phyloP scores from a whole-genome alignment of 306 rosid species.

The Abrus precatorius region DNA sequence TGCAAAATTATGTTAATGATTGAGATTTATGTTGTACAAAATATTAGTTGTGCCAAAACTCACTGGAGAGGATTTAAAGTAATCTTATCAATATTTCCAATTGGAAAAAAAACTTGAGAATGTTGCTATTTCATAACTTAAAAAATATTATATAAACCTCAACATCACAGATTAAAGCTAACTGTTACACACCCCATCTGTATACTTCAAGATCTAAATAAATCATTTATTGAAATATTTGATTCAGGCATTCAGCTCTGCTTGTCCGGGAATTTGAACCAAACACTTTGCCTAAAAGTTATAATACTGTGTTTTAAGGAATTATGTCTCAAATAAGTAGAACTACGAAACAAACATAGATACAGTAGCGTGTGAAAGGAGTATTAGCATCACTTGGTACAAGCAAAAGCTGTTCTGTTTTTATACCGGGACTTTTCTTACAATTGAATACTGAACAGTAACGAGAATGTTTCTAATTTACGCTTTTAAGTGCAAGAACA shows the following conservation, averaged over 20 bases:
- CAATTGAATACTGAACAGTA: neutral
- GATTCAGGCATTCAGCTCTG: neutral
- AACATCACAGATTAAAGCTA: no score
- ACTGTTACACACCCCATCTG: no score
- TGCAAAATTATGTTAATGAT: no score
- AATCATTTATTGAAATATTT: neutral
- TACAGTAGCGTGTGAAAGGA: neutral
- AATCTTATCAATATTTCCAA: no score
- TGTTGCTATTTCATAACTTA: no score
- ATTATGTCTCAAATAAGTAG: neutral
- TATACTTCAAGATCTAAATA: neutral
- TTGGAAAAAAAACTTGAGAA: no score
- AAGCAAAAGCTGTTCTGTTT: constrained; percentile 16
- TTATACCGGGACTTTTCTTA: neutral
- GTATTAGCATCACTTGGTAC: neutral
- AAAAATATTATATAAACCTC: no score
- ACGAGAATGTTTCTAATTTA: constrained; percentile 13
- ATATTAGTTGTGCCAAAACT: no score
- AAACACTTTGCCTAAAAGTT: neutral
- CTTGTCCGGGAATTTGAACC: neutral
- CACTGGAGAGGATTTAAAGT: no score
- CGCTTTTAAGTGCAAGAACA: neutral
- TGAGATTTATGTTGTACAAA: no score
- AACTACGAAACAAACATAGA: neutral
- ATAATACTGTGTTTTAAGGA: neutral